These are phyloP conservation scores for Blastomyces gilchristii DNA, from an alignment of 2,329 filamentous ascomycete genomes.

Conservation along the genomic window DNA sequence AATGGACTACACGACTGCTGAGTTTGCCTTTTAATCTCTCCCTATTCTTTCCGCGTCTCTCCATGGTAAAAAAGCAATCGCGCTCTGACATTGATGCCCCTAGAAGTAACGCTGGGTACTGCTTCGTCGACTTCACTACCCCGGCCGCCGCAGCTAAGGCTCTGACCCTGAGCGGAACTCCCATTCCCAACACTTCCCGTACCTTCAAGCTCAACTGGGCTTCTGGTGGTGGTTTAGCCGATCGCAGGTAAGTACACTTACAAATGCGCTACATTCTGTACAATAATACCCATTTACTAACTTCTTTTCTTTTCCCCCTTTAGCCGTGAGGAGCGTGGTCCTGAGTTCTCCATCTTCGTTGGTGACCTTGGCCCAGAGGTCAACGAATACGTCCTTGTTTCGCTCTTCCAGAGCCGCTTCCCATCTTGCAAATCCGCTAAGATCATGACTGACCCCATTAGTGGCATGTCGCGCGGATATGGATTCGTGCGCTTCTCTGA, in stretches of 20 bases:
- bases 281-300: constrained; percentile 7
- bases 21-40: constrained; percentile 4
- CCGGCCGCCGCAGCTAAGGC: constrained; percentile 84
- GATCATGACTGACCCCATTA: constrained; percentile 99
- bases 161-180: constrained; percentile 72
- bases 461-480: constrained; percentile 92
- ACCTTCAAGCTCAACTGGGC: constrained; percentile 99
- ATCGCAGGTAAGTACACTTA: constrained; percentile 57
- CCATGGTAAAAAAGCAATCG: background rate
- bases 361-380: constrained; percentile 96
- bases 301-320: constrained; percentile 16
- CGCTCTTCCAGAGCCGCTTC: constrained; percentile 92
- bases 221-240: constrained; percentile 86
- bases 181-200: constrained; percentile 87
- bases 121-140: constrained; percentile 85
- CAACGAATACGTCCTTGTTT: constrained; percentile 95
- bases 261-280: background rate
- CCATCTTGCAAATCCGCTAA: constrained; percentile 97
- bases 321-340: constrained; percentile 80
- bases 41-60: constrained; percentile 19
- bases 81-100: constrained; percentile 29
- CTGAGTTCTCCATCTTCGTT: constrained; percentile 95
- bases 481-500: constrained; percentile 96
- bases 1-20: background rate
- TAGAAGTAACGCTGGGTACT: constrained; percentile 90